Evolutionary conservation across 1,284 basidiomycete genomes (phyloP), one percentile per base, ranked within the genome.

Genomic region (Tilletiopsis washingtonensis): DNA sequence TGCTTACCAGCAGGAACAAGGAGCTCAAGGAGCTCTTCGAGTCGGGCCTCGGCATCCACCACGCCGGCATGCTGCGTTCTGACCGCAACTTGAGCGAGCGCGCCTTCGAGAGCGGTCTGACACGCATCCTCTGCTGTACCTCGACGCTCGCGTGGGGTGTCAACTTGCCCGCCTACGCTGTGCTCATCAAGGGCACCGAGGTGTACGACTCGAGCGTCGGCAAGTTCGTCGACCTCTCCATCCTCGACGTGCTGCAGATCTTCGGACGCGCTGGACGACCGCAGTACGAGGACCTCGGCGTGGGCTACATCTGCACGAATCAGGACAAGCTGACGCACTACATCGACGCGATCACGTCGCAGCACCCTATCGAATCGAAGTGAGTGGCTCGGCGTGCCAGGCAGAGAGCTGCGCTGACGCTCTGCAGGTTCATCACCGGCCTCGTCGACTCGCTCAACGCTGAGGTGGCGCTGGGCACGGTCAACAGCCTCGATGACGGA

Each of bases 81-180:
- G 94, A 99, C 72, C 80, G 94, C 55, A 97, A 90, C 69, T 81
- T 98, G 78, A 93, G 89, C 82, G 94, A 99, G 75, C 79, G 83
- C 64, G 83, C 97, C 82, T 98, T 99, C 62, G 87, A 88, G 66
- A 84, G 86, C 11, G 82, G 84, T 61, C 85, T 83, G 11, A 91
- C 98, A 68, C 59, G 94, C 86, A 90, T 97, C 43, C 78, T 99
- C 9, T 97, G 90, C 75, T 98, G 94, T 77, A 99, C 94, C 2
- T 90, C 94, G 2, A 99, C 94, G 0, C 79, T 99, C 27, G 94
- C 94, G 1, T 99, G 94, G 94, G 94, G 94, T 78, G 94, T 99
- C 66, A 99, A 99, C 74, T 77, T 99, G 65, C 94, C 94, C 36
- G 94, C 94, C 4, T 96, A 98, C 75, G 94, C 94, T 50, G 89